These are phyloP conservation scores for Penicillium sp. DNA, from an alignment of 2,329 filamentous ascomycete genomes.

Conservation along the genomic window DNA sequence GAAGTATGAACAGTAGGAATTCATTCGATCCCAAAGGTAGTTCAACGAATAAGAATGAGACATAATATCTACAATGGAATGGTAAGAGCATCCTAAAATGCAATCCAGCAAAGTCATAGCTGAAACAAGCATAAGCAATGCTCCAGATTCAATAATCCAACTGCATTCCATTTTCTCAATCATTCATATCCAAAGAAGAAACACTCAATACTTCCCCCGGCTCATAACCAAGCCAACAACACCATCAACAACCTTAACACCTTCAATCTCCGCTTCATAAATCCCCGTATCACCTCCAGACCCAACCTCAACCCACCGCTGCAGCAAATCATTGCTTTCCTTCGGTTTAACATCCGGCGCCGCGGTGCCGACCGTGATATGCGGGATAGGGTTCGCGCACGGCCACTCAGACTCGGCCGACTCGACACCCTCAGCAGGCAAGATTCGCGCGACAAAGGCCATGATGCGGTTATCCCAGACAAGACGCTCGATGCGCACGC, in stretches of 20 bases:
- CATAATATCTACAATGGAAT: not conserved
- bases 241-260: constrained; percentile 57
- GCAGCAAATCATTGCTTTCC: constrained; percentile 86
- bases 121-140: not conserved
- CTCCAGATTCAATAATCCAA: not conserved
- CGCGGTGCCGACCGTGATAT: constrained; percentile 86
- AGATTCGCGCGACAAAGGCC: constrained; percentile 79
- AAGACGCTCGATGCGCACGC: constrained; percentile 62
- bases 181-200: not conserved
- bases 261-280: constrained; percentile 54
- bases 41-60: not conserved
- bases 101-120: not conserved
- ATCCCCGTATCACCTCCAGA: constrained; percentile 54
- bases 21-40: not conserved
- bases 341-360: constrained; percentile 76
- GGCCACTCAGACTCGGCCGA: constrained; percentile 57
- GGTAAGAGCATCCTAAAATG: not conserved
- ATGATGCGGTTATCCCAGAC: constrained; percentile 87
- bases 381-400: constrained; percentile 75
- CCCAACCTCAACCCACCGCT: constrained; percentile 68
- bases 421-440: constrained; percentile 30
- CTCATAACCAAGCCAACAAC: constrained; percentile 53
- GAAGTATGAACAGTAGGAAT: not conserved
- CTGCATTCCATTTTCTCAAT: constrained; percentile 10
- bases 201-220: constrained; percentile 17